phyloP scores from a whole-genome alignment of 2,329 filamentous ascomycete species.

The Sporothrix mexicana region DNA sequence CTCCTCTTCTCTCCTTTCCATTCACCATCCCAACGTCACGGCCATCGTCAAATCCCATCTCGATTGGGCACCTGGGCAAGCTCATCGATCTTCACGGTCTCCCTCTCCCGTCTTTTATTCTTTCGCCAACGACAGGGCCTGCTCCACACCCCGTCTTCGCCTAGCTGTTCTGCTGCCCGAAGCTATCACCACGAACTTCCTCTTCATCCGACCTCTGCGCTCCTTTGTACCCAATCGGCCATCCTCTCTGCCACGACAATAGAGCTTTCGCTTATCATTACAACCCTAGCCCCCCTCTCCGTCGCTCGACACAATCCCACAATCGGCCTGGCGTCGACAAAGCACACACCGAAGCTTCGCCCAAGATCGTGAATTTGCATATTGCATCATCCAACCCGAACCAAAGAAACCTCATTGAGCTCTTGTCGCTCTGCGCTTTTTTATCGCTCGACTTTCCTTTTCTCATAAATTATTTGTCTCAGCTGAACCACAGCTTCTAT shows the following conservation, averaged over 20 bases:
- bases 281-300: background rate
- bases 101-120: background rate
- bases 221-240: background rate
- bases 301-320: background rate
- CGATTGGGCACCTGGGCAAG: background rate
- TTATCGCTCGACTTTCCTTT: background rate
- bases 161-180: background rate
- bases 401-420: background rate
- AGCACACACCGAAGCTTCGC: background rate
- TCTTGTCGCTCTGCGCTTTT: background rate
- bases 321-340: background rate
- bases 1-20: slow-evolving; percentile 10
- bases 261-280: background rate
- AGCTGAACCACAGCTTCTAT: slow-evolving; percentile 23
- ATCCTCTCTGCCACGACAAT: background rate
- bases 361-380: background rate
- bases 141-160: background rate
- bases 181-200: background rate
- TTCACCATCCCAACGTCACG: background rate
- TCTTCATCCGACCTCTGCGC: background rate
- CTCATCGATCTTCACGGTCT: background rate
- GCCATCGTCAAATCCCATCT: background rate
- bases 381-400: background rate
- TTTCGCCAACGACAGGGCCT: background rate
- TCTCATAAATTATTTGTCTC: background rate